These are phyloP conservation scores for Phytophthora chlamydospora DNA, from an alignment of 352 stramenopile genomes.

Conservation along the genomic window DNA sequence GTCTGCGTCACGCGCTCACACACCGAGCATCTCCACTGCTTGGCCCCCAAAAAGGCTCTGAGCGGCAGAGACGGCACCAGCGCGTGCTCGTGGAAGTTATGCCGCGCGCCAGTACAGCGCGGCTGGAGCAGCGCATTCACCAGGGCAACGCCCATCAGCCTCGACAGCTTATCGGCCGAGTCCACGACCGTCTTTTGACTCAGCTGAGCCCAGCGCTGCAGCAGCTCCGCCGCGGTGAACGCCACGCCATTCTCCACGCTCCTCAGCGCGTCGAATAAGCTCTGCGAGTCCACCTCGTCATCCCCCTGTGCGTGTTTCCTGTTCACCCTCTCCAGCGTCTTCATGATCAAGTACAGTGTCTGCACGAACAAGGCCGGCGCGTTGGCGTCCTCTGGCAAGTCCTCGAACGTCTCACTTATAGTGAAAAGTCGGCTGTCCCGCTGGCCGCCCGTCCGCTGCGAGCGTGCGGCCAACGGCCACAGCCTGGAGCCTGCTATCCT, in stretches of 20 bases:
- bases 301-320: conserved; percentile 9
- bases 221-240: conserved; percentile 32
- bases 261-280: conserved; percentile 1
- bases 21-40: conserved; percentile 48
- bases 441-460: conserved; percentile 2
- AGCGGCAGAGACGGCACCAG: conserved; percentile 40
- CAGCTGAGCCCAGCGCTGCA: conserved; percentile 35
- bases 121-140: conserved; percentile 51
- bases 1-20: conserved; percentile 42
- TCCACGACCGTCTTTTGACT: conserved; percentile 20
- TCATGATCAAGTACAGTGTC: conserved; percentile 29
- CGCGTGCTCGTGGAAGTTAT: conserved; percentile 50
- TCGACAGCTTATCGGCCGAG: conserved; percentile 17
- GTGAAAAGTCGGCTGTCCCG: not conserved
- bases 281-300: conserved; percentile 1
- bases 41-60: conserved; percentile 37
- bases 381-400: conserved; percentile 14
- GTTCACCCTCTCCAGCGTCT: conserved; percentile 25
- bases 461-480: conserved; percentile 17
- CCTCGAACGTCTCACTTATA: conserved; percentile 21
- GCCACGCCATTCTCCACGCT: conserved; percentile 42
- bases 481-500: conserved; percentile 4
- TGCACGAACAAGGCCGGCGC: conserved; percentile 21
- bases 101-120: conserved; percentile 28
- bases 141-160: conserved; percentile 30